Base-by-base conservation (phyloP, 768 basidiomycete species). In the Xerocomus spinulosus region DNA sequence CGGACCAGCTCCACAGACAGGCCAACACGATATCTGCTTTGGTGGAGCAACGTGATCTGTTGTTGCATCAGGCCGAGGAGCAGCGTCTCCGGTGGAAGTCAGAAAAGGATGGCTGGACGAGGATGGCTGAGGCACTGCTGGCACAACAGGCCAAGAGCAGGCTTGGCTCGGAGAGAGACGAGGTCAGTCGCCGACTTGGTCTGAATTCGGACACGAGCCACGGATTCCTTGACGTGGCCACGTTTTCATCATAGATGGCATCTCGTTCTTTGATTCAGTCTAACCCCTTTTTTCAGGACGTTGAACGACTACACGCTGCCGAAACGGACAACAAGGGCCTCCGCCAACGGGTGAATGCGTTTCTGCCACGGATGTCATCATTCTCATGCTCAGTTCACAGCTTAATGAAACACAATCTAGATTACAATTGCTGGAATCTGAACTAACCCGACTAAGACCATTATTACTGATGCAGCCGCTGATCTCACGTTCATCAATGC, bases 71-170 rank as follows among this genome's bases (percentile, higher is more conserved):
- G 33, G 68, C 73, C 7, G 73, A 79, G 34, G 81, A 85, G 45
- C 80, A 86, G 47, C 73, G 75, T n/a, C 68, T 70, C 7, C 71
- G 77, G 30, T 85, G 81, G 82, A 68, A 77, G 26, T 73, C 77
- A 2, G 85, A 88, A 61, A 74, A 75, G 55, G 78, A 79, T 14
- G 70, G 75, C 3, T 89, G 85, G 82, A 75, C 73, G 5, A 70
- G 86, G 46, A 79, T 76, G 54, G 78, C 84, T 1, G 85, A 88
- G 53, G 84, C 82, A 8, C 70, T 89, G 29, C 70, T 85, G 46
- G 60, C 70, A 3, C 78, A 67, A 34, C 62, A 77, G 37, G 69
- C 74, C 37, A 72, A 70, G 48, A 76, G 66, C 35, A 63, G 68
- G n/a, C 58, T 61, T 6, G 61, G 56, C 14, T 52, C 57, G 13